Conservation (phyloP, 2,329 filamentous ascomycete genomes). For the Pestalotiopsis sp. region DNA sequence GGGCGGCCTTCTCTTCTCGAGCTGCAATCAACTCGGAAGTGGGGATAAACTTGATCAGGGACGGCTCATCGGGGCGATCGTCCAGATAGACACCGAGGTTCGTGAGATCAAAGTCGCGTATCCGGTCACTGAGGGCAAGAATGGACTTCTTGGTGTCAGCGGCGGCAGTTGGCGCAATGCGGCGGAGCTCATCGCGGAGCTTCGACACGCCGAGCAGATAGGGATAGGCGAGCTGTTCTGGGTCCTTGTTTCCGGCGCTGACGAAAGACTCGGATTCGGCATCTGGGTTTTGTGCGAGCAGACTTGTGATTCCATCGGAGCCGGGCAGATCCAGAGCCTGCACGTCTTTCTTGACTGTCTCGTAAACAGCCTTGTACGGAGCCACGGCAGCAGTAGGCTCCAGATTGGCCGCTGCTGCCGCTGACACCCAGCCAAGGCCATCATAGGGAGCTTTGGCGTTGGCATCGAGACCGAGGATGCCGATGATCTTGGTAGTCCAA, state of each 20-base stretch:
- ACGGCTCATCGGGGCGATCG: slow-evolving; percentile 70
- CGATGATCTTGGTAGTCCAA: slow-evolving; percentile 82
- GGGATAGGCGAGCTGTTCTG: slow-evolving; percentile 53
- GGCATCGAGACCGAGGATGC: slow-evolving; percentile 79
- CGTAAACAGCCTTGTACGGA: slow-evolving; percentile 47
- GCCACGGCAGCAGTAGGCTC: slow-evolving; percentile 46
- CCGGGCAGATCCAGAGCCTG: slow-evolving; percentile 45
- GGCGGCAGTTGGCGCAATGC: slow-evolving; percentile 46
- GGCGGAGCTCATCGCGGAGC: slow-evolving; percentile 62
- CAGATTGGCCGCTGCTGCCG: slow-evolving; percentile 34
- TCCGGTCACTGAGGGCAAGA: slow-evolving; percentile 73
- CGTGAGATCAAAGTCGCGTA: slow-evolving; percentile 80
- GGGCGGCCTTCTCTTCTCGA: slow-evolving; percentile 58
- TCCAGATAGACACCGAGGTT: slow-evolving; percentile 86
- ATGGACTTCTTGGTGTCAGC: slow-evolving; percentile 67
- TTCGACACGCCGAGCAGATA: slow-evolving; percentile 56
- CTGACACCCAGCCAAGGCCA: slow-evolving; percentile 56
- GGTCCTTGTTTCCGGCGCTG: slow-evolving; percentile 46
- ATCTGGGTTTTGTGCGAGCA: slow-evolving; percentile 45
- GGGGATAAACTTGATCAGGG: slow-evolving; percentile 69
- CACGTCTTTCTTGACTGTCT: slow-evolving; percentile 47
- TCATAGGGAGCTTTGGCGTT: slow-evolving; percentile 55
- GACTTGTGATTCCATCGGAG: slow-evolving; percentile 41
- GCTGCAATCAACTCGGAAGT: slow-evolving; percentile 57
- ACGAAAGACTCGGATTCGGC: slow-evolving; percentile 47